phyloP scores from a whole-genome alignment of 139 green algal genomes.

The Eudorina sp. region DNA sequence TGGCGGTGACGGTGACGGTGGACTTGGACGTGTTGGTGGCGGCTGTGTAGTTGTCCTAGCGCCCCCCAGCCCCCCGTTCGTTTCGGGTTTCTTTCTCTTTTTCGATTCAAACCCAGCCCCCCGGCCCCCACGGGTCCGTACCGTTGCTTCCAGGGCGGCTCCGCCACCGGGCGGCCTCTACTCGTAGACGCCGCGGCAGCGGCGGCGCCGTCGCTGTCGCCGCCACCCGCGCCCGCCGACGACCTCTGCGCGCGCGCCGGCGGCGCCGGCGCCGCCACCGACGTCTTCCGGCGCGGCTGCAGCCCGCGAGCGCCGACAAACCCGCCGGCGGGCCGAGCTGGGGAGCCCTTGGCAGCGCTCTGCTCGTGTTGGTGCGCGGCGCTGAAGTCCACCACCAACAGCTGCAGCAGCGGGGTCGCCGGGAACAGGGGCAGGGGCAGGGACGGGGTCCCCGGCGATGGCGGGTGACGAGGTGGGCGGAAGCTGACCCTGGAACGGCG shows the following conservation, averaged over 20 bases:
- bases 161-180: not conserved
- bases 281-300: not conserved
- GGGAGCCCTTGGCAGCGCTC: not conserved
- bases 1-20: no score
- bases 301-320: not conserved
- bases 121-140: no score
- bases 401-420: not conserved
- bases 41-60: no score
- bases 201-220: not conserved
- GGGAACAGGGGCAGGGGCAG: no score
- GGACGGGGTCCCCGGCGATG: no score
- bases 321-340: not conserved
- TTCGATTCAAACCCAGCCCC: no score
- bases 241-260: not conserved
- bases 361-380: not conserved
- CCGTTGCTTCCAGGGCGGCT: constrained; percentile 36
- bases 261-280: not conserved
- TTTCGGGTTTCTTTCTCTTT: no score
- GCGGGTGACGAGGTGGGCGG: no score
- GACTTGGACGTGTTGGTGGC: no score
- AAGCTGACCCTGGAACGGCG: no score
- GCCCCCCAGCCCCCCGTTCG: no score
- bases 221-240: not conserved
- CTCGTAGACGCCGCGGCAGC: not conserved
- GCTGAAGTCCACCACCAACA: constrained; percentile 26